Percentiles rank a stretch among this genome's conserved stretches.
Conservation (phyloP, 2,329 filamentous ascomycete genomes). For the Sphaerulina vaccinii region DNA sequence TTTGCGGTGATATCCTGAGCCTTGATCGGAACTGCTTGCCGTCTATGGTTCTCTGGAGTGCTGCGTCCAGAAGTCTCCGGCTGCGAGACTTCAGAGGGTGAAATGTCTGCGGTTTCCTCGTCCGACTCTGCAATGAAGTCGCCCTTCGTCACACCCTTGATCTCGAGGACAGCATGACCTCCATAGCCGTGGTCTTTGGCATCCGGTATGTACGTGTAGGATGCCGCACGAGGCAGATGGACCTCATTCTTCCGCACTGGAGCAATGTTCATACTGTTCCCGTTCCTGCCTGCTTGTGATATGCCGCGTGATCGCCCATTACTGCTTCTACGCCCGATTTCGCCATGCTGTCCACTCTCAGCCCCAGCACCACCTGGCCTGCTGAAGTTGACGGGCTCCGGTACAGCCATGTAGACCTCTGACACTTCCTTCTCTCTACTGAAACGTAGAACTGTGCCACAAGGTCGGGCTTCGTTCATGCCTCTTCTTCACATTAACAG, state of each 20-base stretch:
- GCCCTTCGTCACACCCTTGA: constrained; percentile 41
- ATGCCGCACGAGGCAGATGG: constrained; percentile 55
- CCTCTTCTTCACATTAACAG: not conserved
- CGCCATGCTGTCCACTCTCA: constrained; percentile 17
- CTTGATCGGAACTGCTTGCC: constrained; percentile 27
- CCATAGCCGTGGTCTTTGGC: constrained; percentile 34
- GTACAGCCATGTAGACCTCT: constrained; percentile 22
- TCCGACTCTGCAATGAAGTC: constrained; percentile 17
- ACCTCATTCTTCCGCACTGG: constrained; percentile 10
- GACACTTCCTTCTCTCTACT: not conserved
- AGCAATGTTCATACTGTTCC: constrained; percentile 15
- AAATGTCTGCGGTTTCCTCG: constrained; percentile 34
- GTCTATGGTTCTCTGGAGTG: constrained; percentile 43
- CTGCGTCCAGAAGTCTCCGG: constrained; percentile 47
- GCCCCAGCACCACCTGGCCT: not conserved
- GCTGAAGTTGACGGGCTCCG: constrained; percentile 20
- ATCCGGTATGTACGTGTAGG: constrained; percentile 55
- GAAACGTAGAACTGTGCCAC: not conserved
- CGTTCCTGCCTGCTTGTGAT: constrained; percentile 16
- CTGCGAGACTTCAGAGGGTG: constrained; percentile 34
- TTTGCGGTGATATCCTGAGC: constrained; percentile 34
- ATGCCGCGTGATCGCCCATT: constrained; percentile 15
- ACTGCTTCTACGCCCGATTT: constrained; percentile 6
- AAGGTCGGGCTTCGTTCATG: not conserved
- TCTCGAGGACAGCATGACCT: constrained; percentile 35